These are phyloP conservation scores for Millerozyma acaciae DNA, from an alignment of 805 yeast species.

Conservation along the genomic window DNA sequence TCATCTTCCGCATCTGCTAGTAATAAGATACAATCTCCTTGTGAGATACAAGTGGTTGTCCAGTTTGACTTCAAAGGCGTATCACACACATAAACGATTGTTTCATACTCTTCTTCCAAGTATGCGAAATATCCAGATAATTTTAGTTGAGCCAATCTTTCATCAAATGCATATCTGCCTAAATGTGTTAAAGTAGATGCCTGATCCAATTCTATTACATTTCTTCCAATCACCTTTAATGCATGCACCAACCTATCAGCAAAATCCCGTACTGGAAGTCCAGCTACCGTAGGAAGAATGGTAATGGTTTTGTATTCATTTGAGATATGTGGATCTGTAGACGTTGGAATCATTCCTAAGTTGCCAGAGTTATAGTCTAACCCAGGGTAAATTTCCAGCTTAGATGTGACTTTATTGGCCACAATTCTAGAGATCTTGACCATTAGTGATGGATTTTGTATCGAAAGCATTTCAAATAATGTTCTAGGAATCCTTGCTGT, in stretches of 20 bases:
- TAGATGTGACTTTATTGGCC: slow-evolving; percentile 49
- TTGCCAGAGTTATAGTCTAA: slow-evolving; percentile 8
- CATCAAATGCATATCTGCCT: slow-evolving; percentile 92
- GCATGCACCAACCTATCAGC: slow-evolving; percentile 72
- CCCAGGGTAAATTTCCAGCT: slow-evolving; percentile 8
- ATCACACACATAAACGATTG: slow-evolving; percentile 88
- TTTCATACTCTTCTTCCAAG: slow-evolving; percentile 82
- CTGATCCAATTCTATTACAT: slow-evolving; percentile 79
- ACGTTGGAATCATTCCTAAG: slow-evolving; percentile 26
- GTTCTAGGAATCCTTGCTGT: slow-evolving; percentile 89
- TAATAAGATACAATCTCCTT: slow-evolving; percentile 90
- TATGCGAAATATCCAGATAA: slow-evolving; percentile 88
- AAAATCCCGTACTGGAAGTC: slow-evolving; percentile 84
- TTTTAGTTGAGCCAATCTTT: slow-evolving; percentile 69
- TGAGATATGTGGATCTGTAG: slow-evolving; percentile 28
- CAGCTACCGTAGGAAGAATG: slow-evolving; percentile 71
- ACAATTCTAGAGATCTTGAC: slow-evolving; percentile 85
- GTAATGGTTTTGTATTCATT: slow-evolving; percentile 78
- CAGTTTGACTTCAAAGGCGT: slow-evolving; percentile 78
- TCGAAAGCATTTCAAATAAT: slow-evolving; percentile 77
- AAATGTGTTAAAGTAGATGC: slow-evolving; percentile 73
- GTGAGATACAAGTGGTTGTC: slow-evolving; percentile 90
- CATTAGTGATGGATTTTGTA: slow-evolving; percentile 85
- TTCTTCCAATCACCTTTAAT: slow-evolving; percentile 63
- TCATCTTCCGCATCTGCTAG: slow-evolving; percentile 78